Evolutionary conservation across 2,329 filamentous ascomycete genomes (phyloP).

Genomic region (Fusarium guadeloupense): DNA sequence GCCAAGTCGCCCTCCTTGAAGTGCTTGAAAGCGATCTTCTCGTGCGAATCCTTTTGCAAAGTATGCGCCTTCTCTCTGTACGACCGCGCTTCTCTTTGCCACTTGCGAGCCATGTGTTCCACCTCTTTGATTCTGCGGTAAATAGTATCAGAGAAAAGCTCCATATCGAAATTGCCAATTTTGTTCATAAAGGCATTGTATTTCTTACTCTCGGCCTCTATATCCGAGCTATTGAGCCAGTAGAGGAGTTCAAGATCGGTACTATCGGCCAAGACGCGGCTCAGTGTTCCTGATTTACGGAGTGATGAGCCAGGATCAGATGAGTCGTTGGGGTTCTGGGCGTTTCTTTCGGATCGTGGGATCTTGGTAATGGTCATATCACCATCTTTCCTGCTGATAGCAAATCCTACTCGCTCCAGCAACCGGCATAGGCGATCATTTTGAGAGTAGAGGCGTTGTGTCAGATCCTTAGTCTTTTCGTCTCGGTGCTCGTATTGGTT

Average conservation of each 20-base stretch:
- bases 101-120: slow-evolving; percentile 91
- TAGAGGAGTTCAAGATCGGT: slow-evolving; percentile 78
- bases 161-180: slow-evolving; percentile 81
- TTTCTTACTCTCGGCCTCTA: slow-evolving; percentile 73
- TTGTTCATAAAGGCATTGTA: slow-evolving; percentile 79
- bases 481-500: slow-evolving; percentile 75
- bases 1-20: slow-evolving; percentile 98
- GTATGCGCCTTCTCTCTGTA: slow-evolving; percentile 89
- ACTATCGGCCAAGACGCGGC: slow-evolving; percentile 66
- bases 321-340: slow-evolving; percentile 66
- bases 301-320: slow-evolving; percentile 64
- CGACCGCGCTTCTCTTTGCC: slow-evolving; percentile 85
- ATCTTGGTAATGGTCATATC: slow-evolving; percentile 79
- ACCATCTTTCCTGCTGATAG: slow-evolving; percentile 76
- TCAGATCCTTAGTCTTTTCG: slow-evolving; percentile 80
- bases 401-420: slow-evolving; percentile 87
- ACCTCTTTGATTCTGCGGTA: slow-evolving; percentile 92
- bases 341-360: slow-evolving; percentile 65
- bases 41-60: slow-evolving; percentile 84
- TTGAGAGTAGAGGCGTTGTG: slow-evolving; percentile 82
- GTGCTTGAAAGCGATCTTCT: slow-evolving; percentile 94
- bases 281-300: slow-evolving; percentile 63
- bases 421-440: slow-evolving; percentile 85
- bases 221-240: slow-evolving; percentile 79
- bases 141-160: slow-evolving; percentile 84